Percentiles rank a stretch among this genome's conserved stretches.
Conservation (phyloP, 257 asterid genomes). For the Oldenlandia corymbosa region DNA sequence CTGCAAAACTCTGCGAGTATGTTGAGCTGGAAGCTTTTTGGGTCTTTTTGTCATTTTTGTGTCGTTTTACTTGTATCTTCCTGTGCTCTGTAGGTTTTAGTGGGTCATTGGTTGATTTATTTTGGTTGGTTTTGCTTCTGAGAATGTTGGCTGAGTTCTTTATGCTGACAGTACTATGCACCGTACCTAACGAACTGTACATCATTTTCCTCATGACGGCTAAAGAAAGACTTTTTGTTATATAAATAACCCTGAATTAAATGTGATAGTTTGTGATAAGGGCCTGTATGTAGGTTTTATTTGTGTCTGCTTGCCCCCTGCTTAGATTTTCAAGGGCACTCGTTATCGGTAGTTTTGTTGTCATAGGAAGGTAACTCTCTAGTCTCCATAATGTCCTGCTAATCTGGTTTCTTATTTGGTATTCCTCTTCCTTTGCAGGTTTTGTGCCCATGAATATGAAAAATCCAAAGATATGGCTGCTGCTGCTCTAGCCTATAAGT, state of each 20-base stretch:
- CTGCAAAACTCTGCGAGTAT: slow-evolving; percentile 98
- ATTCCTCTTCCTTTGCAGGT: slow-evolving; percentile 39
- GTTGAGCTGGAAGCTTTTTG: slow-evolving; percentile 22
- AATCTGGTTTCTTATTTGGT: slow-evolving; percentile 16
- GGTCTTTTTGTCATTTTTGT: not conserved
- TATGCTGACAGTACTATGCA: not conserved
- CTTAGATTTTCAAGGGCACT: not conserved
- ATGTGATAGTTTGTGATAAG: not conserved
- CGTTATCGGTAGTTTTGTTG: not conserved
- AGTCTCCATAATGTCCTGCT: slow-evolving; percentile 1
- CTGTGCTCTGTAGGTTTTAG: not conserved
- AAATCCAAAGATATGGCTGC: slow-evolving; percentile 81
- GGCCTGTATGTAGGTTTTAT: not conserved
- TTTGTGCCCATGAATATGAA: slow-evolving; percentile 93
- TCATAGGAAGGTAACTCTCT: not conserved
- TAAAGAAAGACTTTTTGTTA: not conserved
- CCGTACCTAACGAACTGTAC: not conserved
- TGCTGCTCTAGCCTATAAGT: slow-evolving; percentile 94
- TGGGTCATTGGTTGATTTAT: not conserved
- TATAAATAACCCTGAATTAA: not conserved
- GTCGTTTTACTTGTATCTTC: slow-evolving; percentile 2
- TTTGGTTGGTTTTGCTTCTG: not conserved
- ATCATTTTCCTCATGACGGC: not conserved
- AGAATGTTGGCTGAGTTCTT: not conserved
- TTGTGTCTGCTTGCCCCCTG: not conserved